phyloP scores from a whole-genome alignment of 805 yeast species.

The Yamadazyma ubonensis region DNA sequence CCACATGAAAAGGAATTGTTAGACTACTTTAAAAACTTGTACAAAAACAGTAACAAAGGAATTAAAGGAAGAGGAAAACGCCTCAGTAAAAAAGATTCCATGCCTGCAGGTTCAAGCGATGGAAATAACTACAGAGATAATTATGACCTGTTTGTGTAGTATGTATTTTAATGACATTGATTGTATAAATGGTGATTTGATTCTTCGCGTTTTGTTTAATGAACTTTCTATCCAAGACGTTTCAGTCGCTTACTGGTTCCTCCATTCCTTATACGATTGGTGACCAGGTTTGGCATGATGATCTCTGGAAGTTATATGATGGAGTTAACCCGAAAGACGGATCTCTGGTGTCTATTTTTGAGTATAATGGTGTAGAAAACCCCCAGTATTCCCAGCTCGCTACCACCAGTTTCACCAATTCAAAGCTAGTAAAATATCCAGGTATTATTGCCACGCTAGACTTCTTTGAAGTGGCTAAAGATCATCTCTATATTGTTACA shows the following conservation, averaged over 20 bases:
- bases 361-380: conserved; percentile 49
- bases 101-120: conserved; percentile 6
- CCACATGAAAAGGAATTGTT: conserved; percentile 65
- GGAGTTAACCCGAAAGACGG: conserved; percentile 57
- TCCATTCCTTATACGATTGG: conserved; percentile 60
- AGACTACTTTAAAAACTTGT: conserved; percentile 74
- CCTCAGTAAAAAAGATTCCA: neutral
- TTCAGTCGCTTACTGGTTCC: conserved; percentile 54
- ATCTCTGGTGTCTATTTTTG: conserved; percentile 61
- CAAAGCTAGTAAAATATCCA: conserved; percentile 64
- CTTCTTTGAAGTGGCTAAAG: conserved; percentile 58
- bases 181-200: too few species aligned
- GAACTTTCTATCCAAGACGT: conserved; percentile 69
- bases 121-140: conserved; percentile 1
- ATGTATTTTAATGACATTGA: neutral
- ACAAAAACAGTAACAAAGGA: conserved; percentile 87
- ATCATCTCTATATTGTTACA: conserved; percentile 56
- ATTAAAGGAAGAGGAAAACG: conserved; percentile 84
- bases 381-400: conserved; percentile 34
- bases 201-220: too few species aligned
- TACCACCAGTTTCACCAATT: conserved; percentile 38
- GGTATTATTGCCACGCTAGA: conserved; percentile 66
- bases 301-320: conserved; percentile 61
- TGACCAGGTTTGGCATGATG: conserved; percentile 33
- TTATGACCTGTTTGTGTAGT: conserved; percentile 8